phyloP scores from a whole-genome alignment of 305 asterid genomes.

The Nicotiana rustica region DNA sequence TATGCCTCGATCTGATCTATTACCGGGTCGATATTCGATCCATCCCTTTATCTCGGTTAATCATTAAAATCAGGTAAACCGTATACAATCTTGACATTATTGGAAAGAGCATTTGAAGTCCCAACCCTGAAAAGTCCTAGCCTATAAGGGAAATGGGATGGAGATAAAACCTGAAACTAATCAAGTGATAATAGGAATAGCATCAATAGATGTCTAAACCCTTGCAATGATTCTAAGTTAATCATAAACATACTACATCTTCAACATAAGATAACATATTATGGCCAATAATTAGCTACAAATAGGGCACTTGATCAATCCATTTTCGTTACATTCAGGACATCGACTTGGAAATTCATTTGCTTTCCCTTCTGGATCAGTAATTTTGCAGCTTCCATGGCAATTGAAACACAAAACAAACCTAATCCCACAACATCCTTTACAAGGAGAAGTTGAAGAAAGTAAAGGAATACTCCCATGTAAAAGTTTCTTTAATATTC shows the following conservation, averaged over 20 bases:
- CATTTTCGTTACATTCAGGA: constrained; percentile 82
- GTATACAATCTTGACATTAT: too few relatives aligned
- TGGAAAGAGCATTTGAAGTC: too few relatives aligned
- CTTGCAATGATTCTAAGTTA: not conserved
- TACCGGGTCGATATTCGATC: too few relatives aligned
- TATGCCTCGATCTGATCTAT: too few relatives aligned
- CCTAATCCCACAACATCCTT: constrained; percentile 60
- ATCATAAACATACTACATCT: not conserved
- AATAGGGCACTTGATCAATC: constrained; percentile 68
- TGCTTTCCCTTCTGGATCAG: constrained; percentile 35
- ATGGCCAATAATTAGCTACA: constrained; percentile 48
- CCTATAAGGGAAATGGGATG: not conserved
- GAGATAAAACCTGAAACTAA: not conserved
- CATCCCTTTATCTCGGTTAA: too few relatives aligned
- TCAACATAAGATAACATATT: not conserved
- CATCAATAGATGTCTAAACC: not conserved
- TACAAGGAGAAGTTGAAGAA: constrained; percentile 49
- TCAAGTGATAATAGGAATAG: not conserved
- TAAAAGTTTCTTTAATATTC: constrained; percentile 52
- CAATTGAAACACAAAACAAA: constrained; percentile 65
- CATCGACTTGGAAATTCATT: constrained; percentile 46
- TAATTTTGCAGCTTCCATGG: constrained; percentile 62
- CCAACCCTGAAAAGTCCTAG: not conserved
- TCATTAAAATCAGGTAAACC: too few relatives aligned
- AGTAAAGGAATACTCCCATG: constrained; percentile 58